Conservation (phyloP, 1,139 yeast species). For the Scheffersomyces illinoinensis region DNA sequence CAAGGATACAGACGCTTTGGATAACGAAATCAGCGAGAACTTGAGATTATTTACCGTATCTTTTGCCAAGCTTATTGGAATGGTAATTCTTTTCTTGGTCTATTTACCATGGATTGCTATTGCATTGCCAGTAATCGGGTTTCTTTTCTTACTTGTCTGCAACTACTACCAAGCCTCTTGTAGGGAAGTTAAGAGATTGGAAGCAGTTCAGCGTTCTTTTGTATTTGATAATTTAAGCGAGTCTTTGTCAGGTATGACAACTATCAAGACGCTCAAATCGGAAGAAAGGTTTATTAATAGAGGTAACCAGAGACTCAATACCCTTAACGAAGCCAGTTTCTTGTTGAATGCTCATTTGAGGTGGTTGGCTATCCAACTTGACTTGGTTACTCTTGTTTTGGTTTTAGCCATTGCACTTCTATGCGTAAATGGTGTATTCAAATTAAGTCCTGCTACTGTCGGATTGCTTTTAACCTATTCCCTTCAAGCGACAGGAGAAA, state of each 20-base stretch:
- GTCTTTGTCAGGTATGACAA: constrained; percentile 65
- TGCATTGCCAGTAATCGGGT: constrained; percentile 38
- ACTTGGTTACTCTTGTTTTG: constrained; percentile 20
- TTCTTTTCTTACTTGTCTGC: constrained; percentile 34
- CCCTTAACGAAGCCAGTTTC: constrained; percentile 69
- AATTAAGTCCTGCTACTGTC: constrained; percentile 13
- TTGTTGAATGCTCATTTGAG: constrained; percentile 66
- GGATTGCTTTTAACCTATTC: constrained; percentile 17
- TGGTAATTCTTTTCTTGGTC: constrained; percentile 14
- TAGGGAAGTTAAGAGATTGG: constrained; percentile 76
- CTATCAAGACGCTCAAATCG: constrained; percentile 60
- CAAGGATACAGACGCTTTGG: constrained; percentile 17
- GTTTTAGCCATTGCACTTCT: constrained; percentile 11
- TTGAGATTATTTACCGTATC: constrained; percentile 12
- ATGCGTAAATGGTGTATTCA: constrained; percentile 15
- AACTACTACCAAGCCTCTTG: constrained; percentile 61
- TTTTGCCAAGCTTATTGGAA: constrained; percentile 13
- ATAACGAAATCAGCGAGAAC: constrained; percentile 17
- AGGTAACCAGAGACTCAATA: constrained; percentile 49
- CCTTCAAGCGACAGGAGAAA: constrained; percentile 13
- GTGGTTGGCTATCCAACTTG: constrained; percentile 69
- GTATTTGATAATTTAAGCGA: constrained; percentile 77
- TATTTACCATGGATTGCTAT: constrained; percentile 26
- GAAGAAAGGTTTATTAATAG: constrained; percentile 49
- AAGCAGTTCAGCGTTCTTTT: constrained; percentile 68